Evolutionary conservation across 176 grass and related monocot species (phyloP).

Genomic region (Phoenix roebelenii): DNA sequence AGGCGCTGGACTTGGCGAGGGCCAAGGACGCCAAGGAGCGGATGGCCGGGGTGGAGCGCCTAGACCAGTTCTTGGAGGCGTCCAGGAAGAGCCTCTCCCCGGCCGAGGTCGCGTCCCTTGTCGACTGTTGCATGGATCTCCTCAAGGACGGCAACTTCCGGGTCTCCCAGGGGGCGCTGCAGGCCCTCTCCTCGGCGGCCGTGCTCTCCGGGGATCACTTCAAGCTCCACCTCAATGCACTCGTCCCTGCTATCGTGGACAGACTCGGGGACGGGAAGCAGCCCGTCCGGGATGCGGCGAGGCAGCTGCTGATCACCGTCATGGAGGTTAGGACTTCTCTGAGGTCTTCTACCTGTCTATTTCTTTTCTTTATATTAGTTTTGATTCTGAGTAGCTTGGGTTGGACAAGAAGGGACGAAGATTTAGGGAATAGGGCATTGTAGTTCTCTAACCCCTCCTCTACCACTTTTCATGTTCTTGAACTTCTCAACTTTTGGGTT

Average conservation of each 20-base stretch:
- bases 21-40: slow-evolving; percentile 66
- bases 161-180: slow-evolving; percentile 57
- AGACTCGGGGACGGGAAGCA: slow-evolving; percentile 79
- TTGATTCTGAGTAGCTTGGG: too few relatives aligned
- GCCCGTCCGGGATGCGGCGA: slow-evolving; percentile 61
- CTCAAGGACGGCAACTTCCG: slow-evolving; percentile 69
- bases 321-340: slow-evolving; percentile 53
- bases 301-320: slow-evolving; percentile 66
- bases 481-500: too few relatives aligned
- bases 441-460: too few relatives aligned
- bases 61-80: slow-evolving; percentile 60
- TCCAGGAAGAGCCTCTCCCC: slow-evolving; percentile 39
- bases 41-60: slow-evolving; percentile 68
- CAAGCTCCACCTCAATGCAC: slow-evolving; percentile 71
- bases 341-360: background rate
- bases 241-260: slow-evolving; percentile 62
- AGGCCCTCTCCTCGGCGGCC: slow-evolving; percentile 68
- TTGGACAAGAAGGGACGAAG: too few relatives aligned
- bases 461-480: too few relatives aligned
- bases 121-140: slow-evolving; percentile 74
- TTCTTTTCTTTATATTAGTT: too few relatives aligned
- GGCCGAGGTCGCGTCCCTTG: slow-evolving; percentile 46
- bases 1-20: slow-evolving; percentile 67
- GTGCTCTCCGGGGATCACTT: slow-evolving; percentile 82
- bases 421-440: too few relatives aligned